Conservation (phyloP, 164 flowering plant genomes). For the Tinospora cordifolia region DNA sequence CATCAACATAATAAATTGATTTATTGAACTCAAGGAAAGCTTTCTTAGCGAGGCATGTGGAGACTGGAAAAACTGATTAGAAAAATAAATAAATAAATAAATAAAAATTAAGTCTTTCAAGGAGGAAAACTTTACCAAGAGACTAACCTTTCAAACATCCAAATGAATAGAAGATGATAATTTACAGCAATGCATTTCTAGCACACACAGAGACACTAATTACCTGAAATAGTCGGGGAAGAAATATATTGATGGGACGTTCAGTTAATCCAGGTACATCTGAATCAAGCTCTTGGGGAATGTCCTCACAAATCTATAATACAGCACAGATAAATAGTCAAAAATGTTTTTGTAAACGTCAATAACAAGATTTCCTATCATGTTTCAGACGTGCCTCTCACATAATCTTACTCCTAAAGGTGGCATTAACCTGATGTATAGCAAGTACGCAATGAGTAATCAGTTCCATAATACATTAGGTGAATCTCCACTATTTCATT, state of each 20-base stretch:
- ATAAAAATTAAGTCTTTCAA: not conserved
- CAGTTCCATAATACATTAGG: not conserved
- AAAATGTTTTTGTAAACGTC: no score
- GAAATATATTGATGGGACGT: slow-evolving; percentile 77
- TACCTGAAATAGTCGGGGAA: slow-evolving; percentile 85
- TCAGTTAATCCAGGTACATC: slow-evolving; percentile 85
- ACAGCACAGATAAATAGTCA: not conserved
- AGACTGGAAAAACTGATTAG: slow-evolving; percentile 81
- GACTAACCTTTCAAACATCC: slow-evolving; percentile 1
- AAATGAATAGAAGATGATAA: slow-evolving; percentile 1
- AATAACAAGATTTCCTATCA: no score
- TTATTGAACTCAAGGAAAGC: slow-evolving; percentile 80
- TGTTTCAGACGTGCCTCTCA: not conserved
- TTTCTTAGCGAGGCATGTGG: slow-evolving; percentile 78
- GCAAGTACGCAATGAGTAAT: not conserved
- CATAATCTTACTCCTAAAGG: not conserved
- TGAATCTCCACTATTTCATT: not conserved
- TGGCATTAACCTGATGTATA: not conserved
- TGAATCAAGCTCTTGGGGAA: slow-evolving; percentile 85
- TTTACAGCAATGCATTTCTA: not conserved
- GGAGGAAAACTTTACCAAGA: not conserved
- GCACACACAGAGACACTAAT: slow-evolving; percentile 5
- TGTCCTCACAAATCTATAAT: slow-evolving; percentile 87
- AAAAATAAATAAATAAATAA: not conserved
- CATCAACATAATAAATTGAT: slow-evolving; percentile 90